Base-by-base conservation (phyloP, 495 filamentous ascomycete species). In the Jackrogersella minutella region DNA sequence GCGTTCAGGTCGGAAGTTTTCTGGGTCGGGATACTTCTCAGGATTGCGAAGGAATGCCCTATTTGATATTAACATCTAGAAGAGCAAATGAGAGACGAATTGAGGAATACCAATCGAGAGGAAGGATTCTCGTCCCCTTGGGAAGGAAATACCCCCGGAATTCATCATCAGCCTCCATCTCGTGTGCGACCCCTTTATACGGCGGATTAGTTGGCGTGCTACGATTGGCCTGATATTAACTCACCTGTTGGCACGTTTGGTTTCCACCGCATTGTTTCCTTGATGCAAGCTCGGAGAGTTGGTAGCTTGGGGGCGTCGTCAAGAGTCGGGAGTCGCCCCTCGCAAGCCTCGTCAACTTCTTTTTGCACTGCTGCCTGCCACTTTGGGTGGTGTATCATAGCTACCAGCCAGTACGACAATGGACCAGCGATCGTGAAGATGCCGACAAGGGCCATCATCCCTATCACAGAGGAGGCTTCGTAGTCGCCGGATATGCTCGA, bases 211-310 rank as follows among this genome's bases (percentile, higher is more conserved):
- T 30, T 19, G 1, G 13, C 7, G 1, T 13, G 21, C 1, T 21
- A 1, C 13, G 16, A 6, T 11, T 6, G 1, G 49, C 1, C 5
- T 22, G 5, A 5, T 13, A 43, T 14, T 3, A 5, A 63, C 73
- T 49, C 33, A 78, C 77, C 78, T 2, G 77, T 76, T 2, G 78
- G 78, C 0, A 80, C 78, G 44, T 78, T 79, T 8, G 85, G 85
- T 36, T 77, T 79, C 86, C 86, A 88, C 24, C 86, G 77, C 69
- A 87, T 74, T 9, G 78, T 76, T 68, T 87, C 84, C 44, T 81
- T 79, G 37, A 87, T 81, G 47, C 84, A 79, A 0, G 86, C 86
- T 28, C 84, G 76, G 16, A 87, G 62, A 1, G 74, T 74, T 0
- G 82, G 82, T 13, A 84, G 67, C 6, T 73, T 71, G 0, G 75